These are phyloP conservation scores for Jaminaea rosea DNA, from an alignment of 1,284 basidiomycete species.

Conservation along the genomic window DNA sequence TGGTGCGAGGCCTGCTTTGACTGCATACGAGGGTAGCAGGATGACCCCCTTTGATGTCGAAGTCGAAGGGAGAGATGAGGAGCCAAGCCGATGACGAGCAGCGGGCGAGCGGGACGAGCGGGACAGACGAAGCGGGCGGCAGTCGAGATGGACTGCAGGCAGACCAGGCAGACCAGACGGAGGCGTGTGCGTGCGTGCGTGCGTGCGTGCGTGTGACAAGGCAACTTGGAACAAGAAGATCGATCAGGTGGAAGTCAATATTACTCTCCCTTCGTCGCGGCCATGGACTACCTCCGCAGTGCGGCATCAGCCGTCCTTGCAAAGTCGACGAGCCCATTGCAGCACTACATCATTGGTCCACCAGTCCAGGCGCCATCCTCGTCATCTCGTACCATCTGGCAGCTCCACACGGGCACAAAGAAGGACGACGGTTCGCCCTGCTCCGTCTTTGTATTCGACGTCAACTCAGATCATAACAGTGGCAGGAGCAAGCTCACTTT, in stretches of 20 bases:
- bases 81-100: too few relatives aligned
- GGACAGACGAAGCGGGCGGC: too few relatives aligned
- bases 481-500: conserved; percentile 52
- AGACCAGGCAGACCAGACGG: too few relatives aligned
- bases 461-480: conserved; percentile 20
- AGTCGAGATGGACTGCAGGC: too few relatives aligned
- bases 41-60: too few relatives aligned
- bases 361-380: conserved; percentile 59
- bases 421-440: conserved; percentile 62
- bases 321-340: conserved; percentile 69
- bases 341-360: conserved; percentile 76
- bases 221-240: too few relatives aligned
- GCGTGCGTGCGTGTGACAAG: background rate
- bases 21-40: too few relatives aligned
- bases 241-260: too few relatives aligned
- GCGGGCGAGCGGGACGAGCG: too few relatives aligned
- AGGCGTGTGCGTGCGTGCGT: background rate
- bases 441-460: conserved; percentile 36
- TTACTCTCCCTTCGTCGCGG: too few relatives aligned
- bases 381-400: conserved; percentile 64
- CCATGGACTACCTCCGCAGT: conserved; percentile 74
- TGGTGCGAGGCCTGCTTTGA: too few relatives aligned
- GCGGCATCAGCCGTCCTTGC: conserved; percentile 76
- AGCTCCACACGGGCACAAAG: conserved; percentile 75
- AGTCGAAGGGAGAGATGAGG: too few relatives aligned